Base-by-base conservation (phyloP, 441 rosid species). In the Populus hybrid region DNA sequence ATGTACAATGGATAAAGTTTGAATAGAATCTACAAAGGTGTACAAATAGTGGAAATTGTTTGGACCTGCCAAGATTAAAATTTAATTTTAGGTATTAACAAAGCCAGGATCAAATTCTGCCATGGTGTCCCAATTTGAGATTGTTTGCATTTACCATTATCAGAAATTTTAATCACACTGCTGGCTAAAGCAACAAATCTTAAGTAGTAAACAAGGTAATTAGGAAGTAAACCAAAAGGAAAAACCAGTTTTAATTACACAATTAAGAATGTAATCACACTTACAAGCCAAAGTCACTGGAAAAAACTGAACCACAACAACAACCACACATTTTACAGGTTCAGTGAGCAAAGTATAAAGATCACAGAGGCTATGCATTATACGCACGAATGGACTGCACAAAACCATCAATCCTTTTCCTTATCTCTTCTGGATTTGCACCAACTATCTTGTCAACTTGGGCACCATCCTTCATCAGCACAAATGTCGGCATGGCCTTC, bases 401-500 rank as follows among this genome's bases (percentile, higher is more conserved):
- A 23, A 92, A 93, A 72, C 85, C 72, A 38, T 88, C 88, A 73
- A 93, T 80, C 90, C 93, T 87, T 86, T 86, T 94, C 93, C 86
- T 91, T 29, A 93, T 88, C 89, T 94, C 98, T 72, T 90, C 94
- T 3, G 96, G 97, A 74, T 96, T 93, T 8, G 97, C 98, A 20
- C 99, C 97, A 63, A 96, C 94, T 23, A 93, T 74, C 85, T 89
- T 96, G 86, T 94, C 97, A 20, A 85, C 87, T 3, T 69, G 73
- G 76, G 79, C 79, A 59, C 93, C 94, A 71, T 85, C 91, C 79
- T 80, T 94, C 92, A 91, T 84, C 85, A 91, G 81, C 84, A 90
- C 33, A 84, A 94, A 94, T 9, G 99, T 93, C 0, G 99, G 97
- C 99, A 96, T 96, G 31, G 99, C 98, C 83, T 92, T 94, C 29